Base-by-base conservation (phyloP, 306 rosid genomes). In the Trifolium pratense region DNA sequence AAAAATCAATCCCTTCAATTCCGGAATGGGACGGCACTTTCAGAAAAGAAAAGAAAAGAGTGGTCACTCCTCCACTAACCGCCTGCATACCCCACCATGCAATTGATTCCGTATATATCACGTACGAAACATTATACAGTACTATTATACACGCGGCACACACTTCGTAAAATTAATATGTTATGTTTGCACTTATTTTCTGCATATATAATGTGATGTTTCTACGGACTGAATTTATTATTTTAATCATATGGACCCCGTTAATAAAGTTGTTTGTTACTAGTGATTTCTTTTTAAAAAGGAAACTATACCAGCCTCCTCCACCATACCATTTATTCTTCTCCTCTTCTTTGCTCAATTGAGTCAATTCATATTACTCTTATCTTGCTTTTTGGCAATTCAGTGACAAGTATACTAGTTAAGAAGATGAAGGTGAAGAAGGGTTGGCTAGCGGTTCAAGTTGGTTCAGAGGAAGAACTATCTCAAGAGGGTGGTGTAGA, bases 351-450 rank as follows among this genome's bases (percentile, higher is more conserved):
- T 49, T 49, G 0, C 56, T 49, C 16, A 3, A 40, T 10, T 40
- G 14, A n/a, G n/a, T n/a, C n/a, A n/a, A n/a, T n/a, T n/a, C n/a
- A n/a, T n/a, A 40, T 43, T 43, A 43, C 51, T 43, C 51, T 13
- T 3, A 43, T 43, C 14, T 52, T 29, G 21, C 9, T 55, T 5
- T 29, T 11, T 55, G 1, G 17, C 9, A 25, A 57, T 15, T 25
- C n/a, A 56, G 4, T 52, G 6, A 4, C 9, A 20, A 21, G 0
- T 0, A 9, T 23, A 13, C 25, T 10, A 34, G 14, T 16, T n/a
- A n/a, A n/a, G 8, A 39, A 63, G 85, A 89, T 72, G 89, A 90
- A 90, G 79, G 84, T 83, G 61, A 90, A 90, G 83, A 90, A 90
- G 73, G 96, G 92, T 8, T 87, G 92, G 85, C 81, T 90, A 0